phyloP scores from a whole-genome alignment of 1,284 basidiomycete genomes.

The Sanguinoderma infundibulare region DNA sequence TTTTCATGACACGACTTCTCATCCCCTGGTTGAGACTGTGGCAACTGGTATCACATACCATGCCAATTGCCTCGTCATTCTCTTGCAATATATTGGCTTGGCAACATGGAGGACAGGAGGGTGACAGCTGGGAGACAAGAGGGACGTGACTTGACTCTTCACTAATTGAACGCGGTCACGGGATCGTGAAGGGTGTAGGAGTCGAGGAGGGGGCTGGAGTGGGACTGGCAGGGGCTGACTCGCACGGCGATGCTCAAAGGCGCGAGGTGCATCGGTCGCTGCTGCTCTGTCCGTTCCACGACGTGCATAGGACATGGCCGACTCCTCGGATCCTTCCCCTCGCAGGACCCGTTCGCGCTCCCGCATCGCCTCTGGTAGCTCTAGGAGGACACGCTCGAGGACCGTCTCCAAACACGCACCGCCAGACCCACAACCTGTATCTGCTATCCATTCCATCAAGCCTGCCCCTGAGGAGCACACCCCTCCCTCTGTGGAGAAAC shows the following conservation, averaged over 20 bases:
- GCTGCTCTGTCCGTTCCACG: neutral
- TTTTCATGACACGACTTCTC: neutral
- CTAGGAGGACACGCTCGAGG: neutral
- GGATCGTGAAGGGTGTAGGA: slow-evolving; percentile 3
- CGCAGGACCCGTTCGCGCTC: slow-evolving; percentile 19
- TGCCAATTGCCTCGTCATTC: neutral
- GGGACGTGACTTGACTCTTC: neutral
- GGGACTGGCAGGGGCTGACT: too few species aligned
- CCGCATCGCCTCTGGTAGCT: neutral
- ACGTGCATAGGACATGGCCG: neutral
- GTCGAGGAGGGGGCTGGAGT: neutral
- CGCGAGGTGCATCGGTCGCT: neutral
- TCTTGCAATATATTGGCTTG: neutral
- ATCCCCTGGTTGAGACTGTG: too few species aligned
- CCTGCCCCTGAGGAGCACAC: slow-evolving; percentile 9
- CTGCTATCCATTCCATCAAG: slow-evolving; percentile 10
- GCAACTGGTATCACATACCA: too few species aligned
- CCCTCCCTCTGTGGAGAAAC: slow-evolving; percentile 27
- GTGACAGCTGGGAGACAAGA: neutral
- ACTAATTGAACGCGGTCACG: slow-evolving; percentile 19
- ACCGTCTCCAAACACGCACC: neutral
- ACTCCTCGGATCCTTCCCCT: neutral
- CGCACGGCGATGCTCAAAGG: neutral
- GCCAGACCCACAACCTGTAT: neutral
- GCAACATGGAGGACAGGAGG: neutral